Evolutionary conservation across 352 stramenopile species (phyloP), one percentile per base, ranked within the genome.

Genomic region (Phytophthora syringae): DNA sequence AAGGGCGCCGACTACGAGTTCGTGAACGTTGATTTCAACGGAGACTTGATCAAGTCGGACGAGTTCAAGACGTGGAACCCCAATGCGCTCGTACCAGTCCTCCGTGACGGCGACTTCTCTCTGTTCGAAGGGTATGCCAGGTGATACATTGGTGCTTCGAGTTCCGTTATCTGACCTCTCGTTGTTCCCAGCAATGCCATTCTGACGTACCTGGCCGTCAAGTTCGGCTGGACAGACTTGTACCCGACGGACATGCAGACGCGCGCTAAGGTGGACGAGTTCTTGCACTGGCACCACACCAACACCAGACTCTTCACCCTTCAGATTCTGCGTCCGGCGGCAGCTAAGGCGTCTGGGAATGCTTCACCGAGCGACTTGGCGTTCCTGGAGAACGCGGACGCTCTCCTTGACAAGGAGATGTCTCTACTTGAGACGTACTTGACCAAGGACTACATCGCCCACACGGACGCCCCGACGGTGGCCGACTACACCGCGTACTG

Each of bases 41-140:
- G 59, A 4, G 36, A 71, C 9, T 60, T 67, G 37, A 72, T 69
- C 32, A 57, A 74, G 40, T 74, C 69, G 25, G 67, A 79, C 34
- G 78, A 89, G 62, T 87, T 76, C 64, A 72, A 77, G 22, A 24
- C 67, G n/a, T 75, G 79, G 62, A 87, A 89, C 57, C 80, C 80
- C 30, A 87, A 86, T 50, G 66, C 63, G 2, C 57, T 86, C 22
- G 60, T 87, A 13, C 80, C 80, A 6, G 65, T 80, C 48, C 60
- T 89, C 68, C 71, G 82, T 42, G 77, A 89, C 45, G 77, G 76
- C 32, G 72, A 82, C 22, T 87, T 89, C 53, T 64, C 71, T 37
- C 76, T 87, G 42, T 85, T 79, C 34, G 77, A 89, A 66, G 74
- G 75, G 69, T 79, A 71, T 34, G 50, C 7, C 15, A 4, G 2